phyloP scores from a whole-genome alignment of 176 grass and related monocot species.

The Otatea glauca region DNA sequence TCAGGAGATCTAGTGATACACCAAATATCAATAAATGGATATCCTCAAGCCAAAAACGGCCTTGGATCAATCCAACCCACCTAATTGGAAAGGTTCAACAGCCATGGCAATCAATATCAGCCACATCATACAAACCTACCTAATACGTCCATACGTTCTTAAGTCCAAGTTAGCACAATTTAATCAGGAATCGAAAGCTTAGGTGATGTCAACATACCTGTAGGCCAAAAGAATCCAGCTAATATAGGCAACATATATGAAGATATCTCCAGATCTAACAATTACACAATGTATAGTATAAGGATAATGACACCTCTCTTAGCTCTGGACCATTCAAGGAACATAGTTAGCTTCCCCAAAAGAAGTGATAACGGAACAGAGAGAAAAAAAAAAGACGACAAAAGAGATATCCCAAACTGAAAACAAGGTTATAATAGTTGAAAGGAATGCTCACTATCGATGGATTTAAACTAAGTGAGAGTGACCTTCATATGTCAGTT shows the following conservation, averaged over 20 bases:
- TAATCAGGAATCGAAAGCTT: conserved; percentile 29
- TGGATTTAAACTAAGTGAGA: not conserved
- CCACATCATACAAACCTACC: conserved; percentile 29
- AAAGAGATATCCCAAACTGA: conserved; percentile 24
- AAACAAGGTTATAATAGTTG: conserved; percentile 6
- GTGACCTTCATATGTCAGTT: conserved; percentile 24
- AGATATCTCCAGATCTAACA: conserved; percentile 19
- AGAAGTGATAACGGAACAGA: not conserved
- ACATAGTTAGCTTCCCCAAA: not conserved
- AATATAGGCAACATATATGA: not conserved
- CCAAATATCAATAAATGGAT: conserved; percentile 35
- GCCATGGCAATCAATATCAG: conserved; percentile 38
- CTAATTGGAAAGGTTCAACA: conserved; percentile 37
- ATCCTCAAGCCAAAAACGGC: conserved; percentile 6
- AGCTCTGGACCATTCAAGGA: conserved; percentile 5
- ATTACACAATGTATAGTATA: not conserved
- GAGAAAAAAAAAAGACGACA: not conserved
- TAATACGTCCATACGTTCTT: conserved; percentile 28
- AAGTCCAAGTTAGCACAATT: conserved; percentile 11
- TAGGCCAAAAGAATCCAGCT: conserved; percentile 21
- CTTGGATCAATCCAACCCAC: conserved; percentile 31
- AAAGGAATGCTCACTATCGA: conserved; percentile 21
- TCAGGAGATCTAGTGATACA: conserved; percentile 9
- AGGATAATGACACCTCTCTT: not conserved
- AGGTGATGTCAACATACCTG: not conserved